These are phyloP conservation scores for Pisolithus albus DNA, from an alignment of 768 basidiomycete genomes.

Conservation along the genomic window DNA sequence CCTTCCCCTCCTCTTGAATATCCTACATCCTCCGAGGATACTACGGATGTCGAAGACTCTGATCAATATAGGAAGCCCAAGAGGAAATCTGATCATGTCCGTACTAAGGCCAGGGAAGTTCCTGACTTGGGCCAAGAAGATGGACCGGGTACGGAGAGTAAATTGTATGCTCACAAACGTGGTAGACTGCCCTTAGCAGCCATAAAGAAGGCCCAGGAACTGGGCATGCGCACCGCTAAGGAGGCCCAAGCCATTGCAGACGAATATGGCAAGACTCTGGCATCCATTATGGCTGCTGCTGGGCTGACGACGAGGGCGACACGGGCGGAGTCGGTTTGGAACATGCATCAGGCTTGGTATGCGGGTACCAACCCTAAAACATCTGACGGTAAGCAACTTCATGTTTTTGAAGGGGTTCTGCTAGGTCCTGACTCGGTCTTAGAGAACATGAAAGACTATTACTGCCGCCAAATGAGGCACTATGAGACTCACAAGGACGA, in stretches of 20 bases:
- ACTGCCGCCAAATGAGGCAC: neutral
- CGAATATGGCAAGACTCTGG: too few species aligned
- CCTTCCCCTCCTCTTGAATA: neutral
- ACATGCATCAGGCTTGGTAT: constrained; percentile 5
- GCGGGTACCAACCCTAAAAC: neutral
- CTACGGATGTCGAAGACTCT: neutral
- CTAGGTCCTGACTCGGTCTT: neutral
- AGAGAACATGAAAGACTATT: neutral
- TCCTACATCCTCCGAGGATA: neutral
- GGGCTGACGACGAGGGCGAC: constrained; percentile 1
- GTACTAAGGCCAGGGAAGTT: neutral
- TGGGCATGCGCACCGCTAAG: too few species aligned
- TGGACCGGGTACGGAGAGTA: neutral
- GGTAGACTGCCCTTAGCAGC: neutral
- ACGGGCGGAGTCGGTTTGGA: neutral
- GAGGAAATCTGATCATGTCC: too few species aligned
- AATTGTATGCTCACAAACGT: neutral
- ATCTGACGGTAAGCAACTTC: neutral
- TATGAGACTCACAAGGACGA: neutral
- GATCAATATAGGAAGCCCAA: neutral
- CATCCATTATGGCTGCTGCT: neutral
- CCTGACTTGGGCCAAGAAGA: neutral
- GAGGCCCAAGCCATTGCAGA: too few species aligned
- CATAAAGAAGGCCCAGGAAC: neutral
- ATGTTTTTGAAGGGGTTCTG: neutral